Base-by-base conservation (phyloP, 768 basidiomycete genomes). In the Mycena leptocephala region DNA sequence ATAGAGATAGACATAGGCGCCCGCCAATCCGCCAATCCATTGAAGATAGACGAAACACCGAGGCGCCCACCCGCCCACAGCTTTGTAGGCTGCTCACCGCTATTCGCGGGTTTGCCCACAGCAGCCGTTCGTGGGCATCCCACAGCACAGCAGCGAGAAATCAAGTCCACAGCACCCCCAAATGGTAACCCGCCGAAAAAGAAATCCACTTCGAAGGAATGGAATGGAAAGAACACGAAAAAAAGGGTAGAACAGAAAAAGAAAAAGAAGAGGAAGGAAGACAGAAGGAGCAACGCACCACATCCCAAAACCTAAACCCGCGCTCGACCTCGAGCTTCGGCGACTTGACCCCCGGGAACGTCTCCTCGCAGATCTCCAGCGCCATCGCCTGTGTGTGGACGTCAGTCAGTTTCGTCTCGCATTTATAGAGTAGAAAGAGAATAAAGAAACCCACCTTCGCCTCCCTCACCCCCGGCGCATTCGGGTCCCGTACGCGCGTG, bases 291-390 rank as follows among this genome's bases (percentile, higher is more conserved):
- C 72, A 70, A 92, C 97, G 87, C 82, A 98, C 97, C 85, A 97
- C 91, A 83, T 99, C 97, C 98, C 98, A 99, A 89, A 99, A 99
- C 81, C 98, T 90, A 89, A 99, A 99, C 8, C 98, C 98, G 63
- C 98, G 88, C 85, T 98, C 97, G 73, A 99, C 95, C 89, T 99
- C 98, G 75, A 87, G 87, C 86, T 94, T 93, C 5, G 97, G 96
- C 72, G 81, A 84, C 88, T 97, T 98, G 79, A 99, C 96, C 26
- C 96, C 97, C 24, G 94, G 91, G 90, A 99, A 99, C 70, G 95
- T 97, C 82, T 97, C 95, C 81, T 99, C 97, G 83, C 97, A 95
- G 79, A 98, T 93, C 77, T 95, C 95, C 53, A 99, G 90, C 59
- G 97, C 97, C 89, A 95, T 91, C 66, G 91, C 87, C 80, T 78